These are phyloP conservation scores for Sphaceloma murrayae DNA, from an alignment of 2,329 filamentous ascomycete genomes.

Conservation along the genomic window DNA sequence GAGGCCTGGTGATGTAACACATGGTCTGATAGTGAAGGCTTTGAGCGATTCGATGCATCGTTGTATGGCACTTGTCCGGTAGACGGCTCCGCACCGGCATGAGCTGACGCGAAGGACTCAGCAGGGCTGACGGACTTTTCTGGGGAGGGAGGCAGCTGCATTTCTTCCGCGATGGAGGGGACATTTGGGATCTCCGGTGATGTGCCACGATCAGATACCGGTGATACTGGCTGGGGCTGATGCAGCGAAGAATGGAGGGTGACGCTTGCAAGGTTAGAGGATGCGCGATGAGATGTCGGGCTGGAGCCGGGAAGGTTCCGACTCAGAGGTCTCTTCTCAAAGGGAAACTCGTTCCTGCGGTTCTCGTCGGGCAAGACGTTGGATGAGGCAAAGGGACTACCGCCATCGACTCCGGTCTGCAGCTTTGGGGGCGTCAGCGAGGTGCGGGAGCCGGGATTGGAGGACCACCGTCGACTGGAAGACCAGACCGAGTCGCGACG, in stretches of 20 bases:
- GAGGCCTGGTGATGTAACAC: conserved; percentile 2
- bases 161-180: background rate
- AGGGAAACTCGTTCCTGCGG: conserved; percentile 8
- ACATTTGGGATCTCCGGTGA: background rate
- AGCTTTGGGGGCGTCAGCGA: conserved; percentile 7
- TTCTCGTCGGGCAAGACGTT: conserved; percentile 8
- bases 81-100: background rate
- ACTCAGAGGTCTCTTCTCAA: background rate
- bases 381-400: conserved; percentile 4
- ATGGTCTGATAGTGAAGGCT: background rate
- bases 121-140: conserved; percentile 9
- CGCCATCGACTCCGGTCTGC: conserved; percentile 4
- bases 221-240: conserved; percentile 1
- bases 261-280: conserved; percentile 6
- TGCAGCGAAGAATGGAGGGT: conserved; percentile 8
- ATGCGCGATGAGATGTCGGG: conserved; percentile 3
- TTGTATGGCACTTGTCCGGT: background rate
- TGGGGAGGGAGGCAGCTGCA: background rate
- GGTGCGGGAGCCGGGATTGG: conserved; percentile 9
- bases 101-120: conserved; percentile 9
- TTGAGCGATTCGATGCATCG: background rate
- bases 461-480: conserved; percentile 5
- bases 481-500: conserved; percentile 11
- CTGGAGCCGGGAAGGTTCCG: background rate
- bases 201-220: conserved; percentile 6